These are phyloP conservation scores for Syzygium oleosum DNA, from an alignment of 345 rosid species.

Conservation along the genomic window DNA sequence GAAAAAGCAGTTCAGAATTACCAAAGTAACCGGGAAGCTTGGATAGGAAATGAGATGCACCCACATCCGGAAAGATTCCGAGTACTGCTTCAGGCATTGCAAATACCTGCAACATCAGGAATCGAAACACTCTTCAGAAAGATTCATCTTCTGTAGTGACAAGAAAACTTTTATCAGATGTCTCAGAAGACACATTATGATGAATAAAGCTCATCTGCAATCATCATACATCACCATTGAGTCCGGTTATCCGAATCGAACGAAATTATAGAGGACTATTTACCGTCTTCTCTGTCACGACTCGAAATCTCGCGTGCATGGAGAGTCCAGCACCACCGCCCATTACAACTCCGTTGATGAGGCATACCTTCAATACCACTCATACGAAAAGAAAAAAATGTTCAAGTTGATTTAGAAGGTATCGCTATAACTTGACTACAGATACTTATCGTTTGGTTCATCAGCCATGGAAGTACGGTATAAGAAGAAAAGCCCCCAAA, in stretches of 20 bases:
- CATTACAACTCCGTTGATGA: slow-evolving; percentile 6
- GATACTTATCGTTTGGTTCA: not conserved
- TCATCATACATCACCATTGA: not conserved
- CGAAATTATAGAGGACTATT: not conserved
- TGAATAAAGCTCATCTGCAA: not conserved
- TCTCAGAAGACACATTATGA: not conserved
- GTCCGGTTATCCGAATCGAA: not conserved
- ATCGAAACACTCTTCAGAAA: not conserved
- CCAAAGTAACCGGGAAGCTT: slow-evolving; percentile 13
- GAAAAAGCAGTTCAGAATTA: not conserved
- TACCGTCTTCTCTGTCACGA: slow-evolving; percentile 5
- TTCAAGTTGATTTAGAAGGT: not conserved
- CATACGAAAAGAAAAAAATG: not conserved
- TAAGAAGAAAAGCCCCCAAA: not conserved
- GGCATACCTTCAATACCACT: not conserved
- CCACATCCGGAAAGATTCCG: slow-evolving; percentile 12
- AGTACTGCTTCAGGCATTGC: slow-evolving; percentile 17
- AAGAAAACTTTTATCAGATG: not conserved
- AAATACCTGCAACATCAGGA: not conserved
- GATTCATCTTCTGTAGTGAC: not conserved
- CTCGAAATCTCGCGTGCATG: not conserved
- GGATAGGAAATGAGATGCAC: slow-evolving; percentile 12
- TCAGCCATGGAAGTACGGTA: not conserved
- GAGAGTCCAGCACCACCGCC: slow-evolving; percentile 14
- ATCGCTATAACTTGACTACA: not conserved